Percentiles rank a stretch among this genome's conserved stretches.
Evolutionary conservation across 441 rosid genomes (phyloP).

Genomic region (Oxalis stricta): DNA sequence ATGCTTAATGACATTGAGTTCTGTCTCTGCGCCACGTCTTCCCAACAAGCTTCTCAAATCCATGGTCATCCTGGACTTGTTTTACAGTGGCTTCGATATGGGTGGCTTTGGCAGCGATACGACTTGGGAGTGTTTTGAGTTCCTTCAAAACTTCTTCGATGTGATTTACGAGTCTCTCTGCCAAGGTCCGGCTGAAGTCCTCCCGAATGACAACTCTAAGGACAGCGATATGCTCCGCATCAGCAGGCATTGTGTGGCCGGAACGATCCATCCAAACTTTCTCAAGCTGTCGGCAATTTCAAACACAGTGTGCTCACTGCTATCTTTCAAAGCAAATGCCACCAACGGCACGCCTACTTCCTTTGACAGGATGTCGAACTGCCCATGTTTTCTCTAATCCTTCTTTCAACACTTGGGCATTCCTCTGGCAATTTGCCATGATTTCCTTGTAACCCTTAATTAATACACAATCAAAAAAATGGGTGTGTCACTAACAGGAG

Average conservation of each 20-base stretch:
- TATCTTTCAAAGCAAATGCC: conserved; percentile 52
- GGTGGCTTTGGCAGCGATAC: background rate
- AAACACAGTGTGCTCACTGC: conserved; percentile 36
- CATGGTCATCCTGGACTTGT: background rate
- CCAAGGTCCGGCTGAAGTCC: conserved; percentile 51
- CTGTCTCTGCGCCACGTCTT: conserved; percentile 19
- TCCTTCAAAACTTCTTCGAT: conserved; percentile 37
- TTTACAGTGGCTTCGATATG: conserved; percentile 7
- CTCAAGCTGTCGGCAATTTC: conserved; percentile 41
- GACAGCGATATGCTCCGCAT: conserved; percentile 50
- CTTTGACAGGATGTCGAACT: conserved; percentile 48
- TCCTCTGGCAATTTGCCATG: conserved; percentile 45
- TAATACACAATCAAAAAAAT: background rate
- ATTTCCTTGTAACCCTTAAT: conserved; percentile 56
- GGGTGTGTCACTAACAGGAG: too few species aligned
- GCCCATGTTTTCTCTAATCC: conserved; percentile 40
- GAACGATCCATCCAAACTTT: conserved; percentile 66
- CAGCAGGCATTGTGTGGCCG: conserved; percentile 71
- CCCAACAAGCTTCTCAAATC: background rate
- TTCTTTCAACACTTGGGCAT: conserved; percentile 33
- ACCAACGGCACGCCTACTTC: conserved; percentile 59
- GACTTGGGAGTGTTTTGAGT: conserved; percentile 28
- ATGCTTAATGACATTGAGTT: conserved; percentile 22
- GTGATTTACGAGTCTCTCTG: conserved; percentile 40
- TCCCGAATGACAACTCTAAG: conserved; percentile 62